Base-by-base conservation (phyloP, 345 rosid genomes). In the Ricinus communis region DNA sequence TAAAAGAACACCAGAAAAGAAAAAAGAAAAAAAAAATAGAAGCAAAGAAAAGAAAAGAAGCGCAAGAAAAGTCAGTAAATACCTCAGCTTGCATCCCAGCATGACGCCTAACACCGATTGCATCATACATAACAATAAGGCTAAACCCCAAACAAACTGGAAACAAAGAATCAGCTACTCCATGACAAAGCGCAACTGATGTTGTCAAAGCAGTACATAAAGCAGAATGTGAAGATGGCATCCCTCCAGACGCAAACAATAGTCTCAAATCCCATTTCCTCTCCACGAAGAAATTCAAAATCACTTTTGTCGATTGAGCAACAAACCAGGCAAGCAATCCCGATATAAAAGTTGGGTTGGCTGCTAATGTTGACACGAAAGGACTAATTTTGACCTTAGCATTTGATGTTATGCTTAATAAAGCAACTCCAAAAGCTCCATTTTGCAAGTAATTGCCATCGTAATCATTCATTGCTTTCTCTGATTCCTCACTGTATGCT, bases 81-180 rank as follows among this genome's bases (percentile, higher is more conserved):
- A 91, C 98, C 98, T 88, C 85, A 77, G 98, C 98, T 79, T 93
- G 98, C 93, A 93, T 89, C 55, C 98, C 98, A 13, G 97, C 98
- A 71, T 93, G 97, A n/a, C 97, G 89, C 80, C 97, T 77, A 43
- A 93, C 96, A 13, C 98, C 98, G 15, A 89, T 93, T 0, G 98
- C 97, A 74, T 93, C 98, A 70, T 93, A 93, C 97, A 93, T 93
- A 5, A 93, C 98, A 69, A 93, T 91, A 78, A 85, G 86, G 72
- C 93, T 91, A 78, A 93, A 93, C 75, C 98, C 94, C 79, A 93
- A 82, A 77, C 98, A 89, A 77, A 93, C 97, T 12, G 98, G 97
- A 78, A 93, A 93, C 31, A 93, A 79, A 0, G 96, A 93, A 76
- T 93, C 98, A 12, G 96, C 87, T 11, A 88, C 87, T 45, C 98